Base-by-base conservation (phyloP, 345 rosid genomes). In the Gynandropsis gynandra region DNA sequence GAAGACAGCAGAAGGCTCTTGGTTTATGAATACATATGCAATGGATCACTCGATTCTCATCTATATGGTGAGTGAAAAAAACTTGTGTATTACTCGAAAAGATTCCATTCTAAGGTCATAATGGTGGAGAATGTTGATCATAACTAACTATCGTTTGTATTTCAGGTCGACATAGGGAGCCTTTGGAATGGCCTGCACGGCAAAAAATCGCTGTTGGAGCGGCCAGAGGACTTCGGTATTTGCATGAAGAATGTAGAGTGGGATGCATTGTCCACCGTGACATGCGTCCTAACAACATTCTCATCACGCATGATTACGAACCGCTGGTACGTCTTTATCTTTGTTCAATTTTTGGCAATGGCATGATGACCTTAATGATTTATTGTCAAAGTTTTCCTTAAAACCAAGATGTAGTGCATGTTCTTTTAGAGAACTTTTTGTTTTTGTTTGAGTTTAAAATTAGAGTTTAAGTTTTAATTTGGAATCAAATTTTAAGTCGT, bases 221-320 rank as follows among this genome's bases (percentile, higher is more conserved):
- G 15, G 90, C 86, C 10, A 49, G 83, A 66, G 90, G 90, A 29
- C 69, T 82, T 63, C 47, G 82, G 45, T 82, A 80, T 57, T 83
- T 82, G 32, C 90, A 82, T 41, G 86, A 82, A 66, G 90, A 80
- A 60, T 82, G 86, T 44, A 58, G 86, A 71, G 86, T 77, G 0
- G 90, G 90, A 1, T 80, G 87, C 66, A 80, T 83, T 52, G 72
- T 76, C 17, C 90, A 83, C 24, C 52, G 90, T 42, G 90, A 80
- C 63, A 65, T 83, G 63, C 63, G 87, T 47, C 86, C 90, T 35
- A 77, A 66, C 46, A 77, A 77, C 50, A 72, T 83, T 64, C 80
- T 83, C 16, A 72, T 83, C 18, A 83, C 90, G 13, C 90, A 83
- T 74, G 82, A 83, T 20, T 75, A 69, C 41, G 86, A 77, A 41